Conservation (phyloP, 176 grass and related monocot species). For the Leersia perrieri region DNA sequence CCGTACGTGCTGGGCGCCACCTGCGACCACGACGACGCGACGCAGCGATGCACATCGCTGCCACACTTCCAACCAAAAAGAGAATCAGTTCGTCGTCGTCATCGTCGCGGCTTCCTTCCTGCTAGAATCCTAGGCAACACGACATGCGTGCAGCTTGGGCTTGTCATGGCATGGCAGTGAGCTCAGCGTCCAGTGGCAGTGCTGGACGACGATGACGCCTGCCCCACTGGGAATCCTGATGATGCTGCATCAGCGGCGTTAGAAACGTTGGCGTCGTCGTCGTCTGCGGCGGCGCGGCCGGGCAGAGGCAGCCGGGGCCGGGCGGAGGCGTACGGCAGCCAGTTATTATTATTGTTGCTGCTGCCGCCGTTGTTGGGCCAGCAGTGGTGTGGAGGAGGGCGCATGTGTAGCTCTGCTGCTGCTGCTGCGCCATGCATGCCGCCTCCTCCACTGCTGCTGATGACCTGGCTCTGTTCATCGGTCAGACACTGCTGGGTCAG, state of each 20-base stretch:
- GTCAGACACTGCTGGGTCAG: neutral
- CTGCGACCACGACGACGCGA: neutral
- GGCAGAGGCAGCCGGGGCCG: neutral
- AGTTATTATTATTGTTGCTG: too few species aligned
- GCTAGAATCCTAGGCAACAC: neutral
- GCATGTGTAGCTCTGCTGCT: slow-evolving; percentile 24
- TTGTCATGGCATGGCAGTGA: neutral
- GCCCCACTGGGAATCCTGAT: slow-evolving; percentile 67
- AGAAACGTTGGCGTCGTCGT: neutral
- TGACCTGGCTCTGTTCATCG: slow-evolving; percentile 15
- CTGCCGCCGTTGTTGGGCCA: slow-evolving; percentile 28
- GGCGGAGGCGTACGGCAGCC: slow-evolving; percentile 23
- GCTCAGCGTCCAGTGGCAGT: neutral
- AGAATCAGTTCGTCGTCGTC: neutral
- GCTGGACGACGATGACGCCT: slow-evolving; percentile 21
- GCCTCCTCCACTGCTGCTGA: slow-evolving; percentile 25
- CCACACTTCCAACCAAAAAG: neutral
- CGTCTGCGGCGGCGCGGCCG: neutral
- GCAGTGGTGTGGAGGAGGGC: neutral
- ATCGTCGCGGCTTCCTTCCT: neutral
- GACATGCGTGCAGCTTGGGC: neutral
- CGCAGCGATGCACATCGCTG: neutral
- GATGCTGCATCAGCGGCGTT: slow-evolving; percentile 63
- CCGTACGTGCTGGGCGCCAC: too few species aligned
- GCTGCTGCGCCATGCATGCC: neutral